A percentile compares a stretch with the other conserved stretches of the same genome.
Conservation (phyloP, 441 rosid genomes). For the Gossypium schwendimanii region DNA sequence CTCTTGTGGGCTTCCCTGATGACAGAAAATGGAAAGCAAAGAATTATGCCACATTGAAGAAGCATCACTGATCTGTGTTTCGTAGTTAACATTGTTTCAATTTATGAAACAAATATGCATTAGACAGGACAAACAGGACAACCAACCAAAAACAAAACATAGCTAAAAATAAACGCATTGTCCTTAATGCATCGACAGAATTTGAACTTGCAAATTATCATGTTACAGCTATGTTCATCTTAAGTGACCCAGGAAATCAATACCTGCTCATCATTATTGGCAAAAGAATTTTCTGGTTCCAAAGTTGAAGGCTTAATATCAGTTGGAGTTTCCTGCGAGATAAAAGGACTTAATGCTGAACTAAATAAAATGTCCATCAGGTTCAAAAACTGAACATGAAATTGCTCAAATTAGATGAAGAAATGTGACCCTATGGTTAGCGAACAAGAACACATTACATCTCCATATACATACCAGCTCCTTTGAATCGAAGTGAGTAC, state of each 20-base stretch:
- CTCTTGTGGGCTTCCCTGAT: conserved; percentile 41
- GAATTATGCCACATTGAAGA: conserved; percentile 6
- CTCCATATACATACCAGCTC: conserved; percentile 28
- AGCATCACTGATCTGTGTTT: not conserved
- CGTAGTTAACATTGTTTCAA: not conserved
- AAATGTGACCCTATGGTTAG: not conserved
- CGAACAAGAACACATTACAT: not conserved
- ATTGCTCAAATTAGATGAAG: not conserved
- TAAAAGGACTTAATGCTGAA: conserved; percentile 1
- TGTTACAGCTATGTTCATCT: not conserved
- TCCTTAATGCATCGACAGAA: not conserved
- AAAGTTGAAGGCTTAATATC: conserved; percentile 35
- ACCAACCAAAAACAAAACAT: not conserved
- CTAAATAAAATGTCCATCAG: not conserved
- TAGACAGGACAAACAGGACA: not conserved
- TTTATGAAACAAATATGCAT: not conserved
- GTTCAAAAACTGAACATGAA: not conserved
- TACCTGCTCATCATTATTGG: conserved; percentile 37
- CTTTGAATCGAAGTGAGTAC: conserved; percentile 25
- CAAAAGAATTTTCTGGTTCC: conserved; percentile 28
- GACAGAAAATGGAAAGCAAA: conserved; percentile 9
- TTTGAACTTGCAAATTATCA: not conserved
- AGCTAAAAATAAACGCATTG: not conserved
- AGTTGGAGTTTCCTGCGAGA: conserved; percentile 24
- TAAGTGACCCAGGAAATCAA: conserved; percentile 4